Evolutionary conservation across 106 monocot genomes (phyloP), one percentile per base, ranked within the genome.

Genomic region (Platanthera guangdongensis): DNA sequence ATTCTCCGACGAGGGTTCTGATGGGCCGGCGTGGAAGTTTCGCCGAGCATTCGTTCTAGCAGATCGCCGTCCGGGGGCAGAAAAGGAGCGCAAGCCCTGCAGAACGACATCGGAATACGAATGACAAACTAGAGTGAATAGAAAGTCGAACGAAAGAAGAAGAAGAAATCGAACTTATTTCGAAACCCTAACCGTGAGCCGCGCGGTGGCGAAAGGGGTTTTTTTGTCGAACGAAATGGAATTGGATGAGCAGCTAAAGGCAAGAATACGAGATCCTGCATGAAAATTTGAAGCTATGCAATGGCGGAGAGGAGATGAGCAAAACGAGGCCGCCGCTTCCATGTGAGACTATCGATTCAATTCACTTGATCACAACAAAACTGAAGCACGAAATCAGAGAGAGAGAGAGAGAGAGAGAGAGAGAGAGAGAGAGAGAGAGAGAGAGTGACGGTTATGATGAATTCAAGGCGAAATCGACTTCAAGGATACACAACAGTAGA

Each of bases 1-100:
- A 21, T 79, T 12, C 1, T 54, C 81, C 8, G 82, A 57, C 4
- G 32, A 65, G 4, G 80, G 28, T 28, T 67, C 52, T 4, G 52
- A 49, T n/a, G 86, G 90, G 74, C 81, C 76, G 48, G 85, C 71
- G 48, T 48, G 32, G 21, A 9, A 51, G 45, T 65, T 82, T 64
- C 85, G 76, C 28, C 76, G 68, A 50, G n/a, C 63, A 18, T 62
- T 68, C 47, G 57, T 47, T 8, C 75, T 15, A 68, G 21, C 18
- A 14, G 68, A 67, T 59, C 14, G 75, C 73, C 82, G 83, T 72
- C 32, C 76, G 3, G 53, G 15, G 15, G 64, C 7, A 57, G 81
- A 84, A 47, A 84, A 50, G 0, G 86, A 79, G 28, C 55, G 78
- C 52, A 47, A 68, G 51, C 82, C 74, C 85, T 89, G 74, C 59